Percentiles rank a stretch among this genome's conserved stretches.
Evolutionary conservation across 129 eudicot species (phyloP).

Genomic region (Pseudognaphalium luteoalbum): DNA sequence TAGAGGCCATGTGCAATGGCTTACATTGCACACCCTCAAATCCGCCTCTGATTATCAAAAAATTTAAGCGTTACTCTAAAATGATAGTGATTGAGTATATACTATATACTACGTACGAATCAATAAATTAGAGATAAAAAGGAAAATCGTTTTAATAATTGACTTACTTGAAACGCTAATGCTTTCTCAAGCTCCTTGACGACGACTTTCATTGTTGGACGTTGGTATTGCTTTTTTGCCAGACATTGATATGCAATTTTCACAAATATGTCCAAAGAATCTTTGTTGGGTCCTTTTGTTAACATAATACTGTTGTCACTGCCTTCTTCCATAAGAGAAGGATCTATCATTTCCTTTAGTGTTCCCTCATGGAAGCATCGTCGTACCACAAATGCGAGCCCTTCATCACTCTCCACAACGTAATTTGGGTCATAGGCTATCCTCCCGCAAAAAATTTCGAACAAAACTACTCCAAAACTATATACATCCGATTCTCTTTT

Average conservation of each 20-base stretch:
- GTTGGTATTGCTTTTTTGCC: background rate
- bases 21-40: too few relatives aligned
- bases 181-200: background rate
- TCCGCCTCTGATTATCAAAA: too few relatives aligned
- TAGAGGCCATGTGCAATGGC: too few relatives aligned
- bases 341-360: background rate
- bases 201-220: background rate
- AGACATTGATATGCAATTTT: background rate
- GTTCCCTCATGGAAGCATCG: background rate
- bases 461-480: background rate
- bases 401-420: background rate
- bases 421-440: background rate
- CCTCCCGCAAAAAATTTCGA: background rate
- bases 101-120: too few relatives aligned
- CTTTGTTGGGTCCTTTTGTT: background rate
- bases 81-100: too few relatives aligned
- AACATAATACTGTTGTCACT: fast-evolving
- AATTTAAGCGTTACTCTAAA: too few relatives aligned
- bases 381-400: background rate
- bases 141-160: background rate
- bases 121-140: background rate
- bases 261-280: background rate
- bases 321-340: background rate
- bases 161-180: background rate
- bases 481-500: background rate